Evolutionary conservation across 441 rosid species (phyloP).

Genomic region (Caryocar brasiliense): DNA sequence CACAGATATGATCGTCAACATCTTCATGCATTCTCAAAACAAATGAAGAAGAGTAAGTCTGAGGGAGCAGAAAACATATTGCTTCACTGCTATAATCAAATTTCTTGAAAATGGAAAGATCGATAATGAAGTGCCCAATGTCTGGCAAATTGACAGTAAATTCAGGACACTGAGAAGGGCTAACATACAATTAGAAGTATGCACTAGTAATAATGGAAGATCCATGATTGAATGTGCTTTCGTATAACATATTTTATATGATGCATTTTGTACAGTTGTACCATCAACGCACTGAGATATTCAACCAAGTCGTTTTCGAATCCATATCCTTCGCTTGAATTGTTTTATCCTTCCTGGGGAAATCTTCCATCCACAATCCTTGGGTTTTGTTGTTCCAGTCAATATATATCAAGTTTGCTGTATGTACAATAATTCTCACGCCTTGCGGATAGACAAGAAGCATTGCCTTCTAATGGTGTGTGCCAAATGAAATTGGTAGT

Average conservation of each 20-base stretch:
- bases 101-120: conserved; percentile 69
- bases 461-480: conserved; percentile 91
- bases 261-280: conserved; percentile 1
- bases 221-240: no score
- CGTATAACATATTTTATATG: no score
- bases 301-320: conserved; percentile 80
- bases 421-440: conserved; percentile 76
- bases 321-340: conserved; percentile 36
- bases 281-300: conserved; percentile 76
- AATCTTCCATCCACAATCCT: conserved; percentile 98
- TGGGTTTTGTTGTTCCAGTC: conserved; percentile 97
- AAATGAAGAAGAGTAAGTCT: neutral
- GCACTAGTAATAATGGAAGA: no score
- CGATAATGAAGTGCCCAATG: conserved; percentile 49
- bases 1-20: no score
- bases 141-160: conserved; percentile 53
- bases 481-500: conserved; percentile 77
- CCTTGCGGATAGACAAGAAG: conserved; percentile 77
- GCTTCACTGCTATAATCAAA: conserved; percentile 60
- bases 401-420: conserved; percentile 76
- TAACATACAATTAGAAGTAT: no score
- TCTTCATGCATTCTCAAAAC: neutral
- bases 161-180: conserved; percentile 65
- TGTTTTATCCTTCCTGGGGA: conserved; percentile 79
- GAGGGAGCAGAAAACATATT: conserved; percentile 27